Conservation (phyloP, 208 protist species). For the Leishmania guyanensis region DNA sequence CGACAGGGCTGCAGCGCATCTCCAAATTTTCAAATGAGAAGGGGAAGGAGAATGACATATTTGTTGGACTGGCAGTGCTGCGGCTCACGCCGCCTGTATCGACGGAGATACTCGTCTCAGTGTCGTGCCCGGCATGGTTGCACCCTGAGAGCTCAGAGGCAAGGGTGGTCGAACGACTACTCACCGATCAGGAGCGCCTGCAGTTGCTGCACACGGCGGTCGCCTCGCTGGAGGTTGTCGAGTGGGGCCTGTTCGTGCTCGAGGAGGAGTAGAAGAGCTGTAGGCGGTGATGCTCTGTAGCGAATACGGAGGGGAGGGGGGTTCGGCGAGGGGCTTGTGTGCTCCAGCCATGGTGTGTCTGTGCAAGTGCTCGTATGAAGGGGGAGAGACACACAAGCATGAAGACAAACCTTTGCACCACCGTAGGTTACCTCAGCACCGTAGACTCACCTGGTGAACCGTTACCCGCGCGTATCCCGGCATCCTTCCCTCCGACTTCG, state of each 20-base stretch:
- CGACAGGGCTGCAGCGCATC: conserved; percentile 58
- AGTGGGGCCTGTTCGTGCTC: conserved; percentile 73
- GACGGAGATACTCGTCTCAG: conserved; percentile 62
- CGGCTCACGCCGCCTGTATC: conserved; percentile 61
- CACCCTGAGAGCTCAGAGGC: conserved; percentile 71
- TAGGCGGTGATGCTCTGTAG: background rate
- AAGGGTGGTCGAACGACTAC: conserved; percentile 39
- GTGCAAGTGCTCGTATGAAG: background rate
- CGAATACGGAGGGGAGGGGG: background rate
- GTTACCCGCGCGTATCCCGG: background rate
- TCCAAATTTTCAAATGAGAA: conserved; percentile 75
- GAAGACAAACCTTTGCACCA: background rate
- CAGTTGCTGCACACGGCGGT: conserved; percentile 37
- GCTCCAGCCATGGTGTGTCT: background rate
- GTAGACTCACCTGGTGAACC: background rate
- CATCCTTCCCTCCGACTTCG: background rate
- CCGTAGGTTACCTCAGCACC: background rate
- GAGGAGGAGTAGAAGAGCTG: conserved; percentile 31
- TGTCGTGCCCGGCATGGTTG: conserved; percentile 56
- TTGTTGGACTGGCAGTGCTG: conserved; percentile 58
- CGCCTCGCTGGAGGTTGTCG: conserved; percentile 42
- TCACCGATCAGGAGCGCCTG: conserved; percentile 42
- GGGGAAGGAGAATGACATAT: conserved; percentile 69
- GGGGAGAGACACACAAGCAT: background rate
- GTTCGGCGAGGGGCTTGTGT: background rate